Conservation (phyloP, 805 yeast species). For the Sugiyamaella mastotermitis region DNA sequence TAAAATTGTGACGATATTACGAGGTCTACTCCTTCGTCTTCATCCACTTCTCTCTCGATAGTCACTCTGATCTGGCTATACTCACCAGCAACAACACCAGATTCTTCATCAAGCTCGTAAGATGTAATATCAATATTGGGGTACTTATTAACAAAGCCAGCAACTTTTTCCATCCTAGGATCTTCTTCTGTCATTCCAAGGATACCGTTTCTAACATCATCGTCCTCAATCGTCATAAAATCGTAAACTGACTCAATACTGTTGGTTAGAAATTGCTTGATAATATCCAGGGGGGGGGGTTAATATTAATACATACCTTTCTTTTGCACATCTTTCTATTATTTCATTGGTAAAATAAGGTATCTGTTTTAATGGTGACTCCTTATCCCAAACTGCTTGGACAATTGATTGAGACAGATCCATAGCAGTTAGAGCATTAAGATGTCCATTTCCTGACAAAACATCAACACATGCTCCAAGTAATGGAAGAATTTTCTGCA, state of each 20-base stretch:
- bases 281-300: no score
- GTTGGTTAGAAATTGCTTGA: no score
- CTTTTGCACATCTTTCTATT: conserved; percentile 47
- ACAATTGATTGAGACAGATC: conserved; percentile 83
- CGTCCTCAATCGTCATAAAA: conserved; percentile 69
- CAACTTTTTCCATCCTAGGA: conserved; percentile 51
- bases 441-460: conserved; percentile 70
- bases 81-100: conserved; percentile 44
- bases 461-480: conserved; percentile 68
- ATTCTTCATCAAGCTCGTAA: conserved; percentile 40
- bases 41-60: conserved; percentile 49
- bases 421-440: conserved; percentile 77
- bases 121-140: conserved; percentile 76
- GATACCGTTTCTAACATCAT: conserved; percentile 49
- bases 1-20: conserved; percentile 52
- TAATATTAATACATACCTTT: conserved; percentile 17
- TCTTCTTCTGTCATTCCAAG: conserved; percentile 46
- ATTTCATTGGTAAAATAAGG: conserved; percentile 56
- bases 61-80: conserved; percentile 37
- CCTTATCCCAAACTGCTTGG: conserved; percentile 82
- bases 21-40: conserved; percentile 61
- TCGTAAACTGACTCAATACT: conserved; percentile 72
- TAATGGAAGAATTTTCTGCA: conserved; percentile 45
- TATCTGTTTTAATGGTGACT: conserved; percentile 70
- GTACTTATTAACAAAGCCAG: conserved; percentile 81